These are phyloP conservation scores for Boletus rubescentipes DNA, from an alignment of 768 basidiomycete species.

Conservation along the genomic window DNA sequence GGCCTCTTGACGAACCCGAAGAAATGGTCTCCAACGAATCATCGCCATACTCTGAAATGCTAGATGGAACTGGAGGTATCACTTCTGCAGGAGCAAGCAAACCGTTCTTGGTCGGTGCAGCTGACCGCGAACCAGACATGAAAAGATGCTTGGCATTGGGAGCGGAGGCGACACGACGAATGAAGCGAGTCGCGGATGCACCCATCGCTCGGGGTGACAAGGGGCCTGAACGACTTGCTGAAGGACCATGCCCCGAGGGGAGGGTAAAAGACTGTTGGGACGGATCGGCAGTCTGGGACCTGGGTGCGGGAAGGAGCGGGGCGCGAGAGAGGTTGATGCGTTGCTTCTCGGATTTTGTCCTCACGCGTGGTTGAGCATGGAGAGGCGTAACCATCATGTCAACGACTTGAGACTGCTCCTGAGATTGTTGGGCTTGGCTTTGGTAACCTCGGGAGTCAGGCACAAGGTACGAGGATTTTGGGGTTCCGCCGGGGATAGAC, in stretches of 20 bases:
- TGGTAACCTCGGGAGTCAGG: slow-evolving; percentile 23
- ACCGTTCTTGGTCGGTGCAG: slow-evolving; percentile 71
- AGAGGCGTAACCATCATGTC: slow-evolving; percentile 27
- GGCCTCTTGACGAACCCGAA: slow-evolving; percentile 67
- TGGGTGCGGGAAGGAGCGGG: slow-evolving; percentile 37
- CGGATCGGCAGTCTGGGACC: slow-evolving; percentile 29
- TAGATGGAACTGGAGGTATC: slow-evolving; percentile 52
- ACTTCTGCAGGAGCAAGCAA: slow-evolving; percentile 69
- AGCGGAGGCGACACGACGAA: slow-evolving; percentile 93
- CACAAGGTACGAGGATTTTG: slow-evolving; percentile 30
- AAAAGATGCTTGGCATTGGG: slow-evolving; percentile 96
- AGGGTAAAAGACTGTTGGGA: slow-evolving; percentile 43
- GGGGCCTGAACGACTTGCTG: slow-evolving; percentile 44
- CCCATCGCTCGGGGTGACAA: slow-evolving; percentile 69
- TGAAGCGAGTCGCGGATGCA: slow-evolving; percentile 81
- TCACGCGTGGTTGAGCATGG: slow-evolving; percentile 24
- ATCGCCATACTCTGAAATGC: slow-evolving; percentile 56
- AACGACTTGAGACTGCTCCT: slow-evolving; percentile 4
- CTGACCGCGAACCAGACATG: slow-evolving; percentile 53
- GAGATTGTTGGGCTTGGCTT: slow-evolving; percentile 12
- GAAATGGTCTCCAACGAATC: slow-evolving; percentile 79
- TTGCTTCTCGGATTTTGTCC: slow-evolving; percentile 50
- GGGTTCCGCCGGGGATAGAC: slow-evolving; percentile 45
- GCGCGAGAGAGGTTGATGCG: slow-evolving; percentile 46
- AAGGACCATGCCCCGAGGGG: slow-evolving; percentile 27